Percentiles rank a stretch among this genome's conserved stretches.
phyloP scores from a whole-genome alignment of 257 asterid species.

The Solanum commersonii region DNA sequence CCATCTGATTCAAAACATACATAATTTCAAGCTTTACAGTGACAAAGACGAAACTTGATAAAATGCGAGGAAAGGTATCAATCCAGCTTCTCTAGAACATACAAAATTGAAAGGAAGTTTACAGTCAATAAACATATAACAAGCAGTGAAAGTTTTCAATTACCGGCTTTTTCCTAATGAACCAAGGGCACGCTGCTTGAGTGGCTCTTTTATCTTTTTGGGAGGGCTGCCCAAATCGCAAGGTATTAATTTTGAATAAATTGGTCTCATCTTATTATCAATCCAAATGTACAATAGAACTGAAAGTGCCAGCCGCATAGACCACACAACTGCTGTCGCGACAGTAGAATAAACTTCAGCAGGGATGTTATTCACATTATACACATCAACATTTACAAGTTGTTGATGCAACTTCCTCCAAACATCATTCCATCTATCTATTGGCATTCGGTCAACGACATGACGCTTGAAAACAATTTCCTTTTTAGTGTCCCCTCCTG shows the following conservation, averaged over 20 bases:
- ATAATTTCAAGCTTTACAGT: background rate
- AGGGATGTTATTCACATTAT: slow-evolving; percentile 59
- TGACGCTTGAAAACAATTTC: slow-evolving; percentile 78
- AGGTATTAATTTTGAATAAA: slow-evolving; percentile 77
- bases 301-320: slow-evolving; percentile 93
- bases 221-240: slow-evolving; percentile 88
- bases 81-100: background rate
- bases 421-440: slow-evolving; percentile 96
- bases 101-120: background rate
- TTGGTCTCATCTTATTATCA: slow-evolving; percentile 78
- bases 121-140: background rate
- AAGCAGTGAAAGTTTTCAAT: slow-evolving; percentile 12
- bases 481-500: slow-evolving; percentile 31
- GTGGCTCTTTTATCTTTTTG: slow-evolving; percentile 49
- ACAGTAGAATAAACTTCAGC: slow-evolving; percentile 74
- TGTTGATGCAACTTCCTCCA: slow-evolving; percentile 97
- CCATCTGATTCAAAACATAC: background rate
- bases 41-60: background rate
- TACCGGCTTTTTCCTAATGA: slow-evolving; percentile 96
- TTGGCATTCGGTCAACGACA: slow-evolving; percentile 82
- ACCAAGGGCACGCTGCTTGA: slow-evolving; percentile 60
- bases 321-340: slow-evolving; percentile 92
- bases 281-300: slow-evolving; percentile 75
- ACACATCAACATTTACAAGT: slow-evolving; percentile 83
- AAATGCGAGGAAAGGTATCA: background rate